Percentiles rank a stretch among this genome's conserved stretches.
Conservation (phyloP, 2,329 filamentous ascomycete species). For the Aspergillus uvarum region DNA sequence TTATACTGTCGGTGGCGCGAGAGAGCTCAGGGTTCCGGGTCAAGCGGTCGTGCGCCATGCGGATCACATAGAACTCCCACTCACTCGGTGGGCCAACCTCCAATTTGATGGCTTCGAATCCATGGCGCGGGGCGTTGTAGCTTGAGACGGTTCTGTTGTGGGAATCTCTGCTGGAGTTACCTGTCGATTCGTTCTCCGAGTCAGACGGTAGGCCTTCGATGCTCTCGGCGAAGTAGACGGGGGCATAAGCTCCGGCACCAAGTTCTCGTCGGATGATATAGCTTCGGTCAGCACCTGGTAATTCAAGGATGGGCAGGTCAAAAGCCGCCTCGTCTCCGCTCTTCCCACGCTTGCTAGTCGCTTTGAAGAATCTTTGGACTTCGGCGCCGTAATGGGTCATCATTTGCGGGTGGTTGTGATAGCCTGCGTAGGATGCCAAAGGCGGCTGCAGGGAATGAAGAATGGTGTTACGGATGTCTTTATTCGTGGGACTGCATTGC, state of each 20-base stretch:
- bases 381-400: slow-evolving; percentile 68
- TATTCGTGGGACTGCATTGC: slow-evolving; percentile 87
- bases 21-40: slow-evolving; percentile 57
- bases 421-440: slow-evolving; percentile 73
- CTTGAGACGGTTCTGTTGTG: slow-evolving; percentile 33
- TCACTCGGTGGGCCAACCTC: slow-evolving; percentile 75
- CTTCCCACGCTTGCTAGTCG: slow-evolving; percentile 53
- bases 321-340: slow-evolving; percentile 59
- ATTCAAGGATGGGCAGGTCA: slow-evolving; percentile 64
- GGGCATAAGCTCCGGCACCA: slow-evolving; percentile 89
- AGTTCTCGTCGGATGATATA: slow-evolving; percentile 84
- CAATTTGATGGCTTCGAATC: slow-evolving; percentile 88
- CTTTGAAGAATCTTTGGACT: slow-evolving; percentile 78
- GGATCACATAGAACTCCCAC: slow-evolving; percentile 98
- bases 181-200: slow-evolving; percentile 34
- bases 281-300: slow-evolving; percentile 62
- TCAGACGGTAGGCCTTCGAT: slow-evolving; percentile 53
- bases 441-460: slow-evolving; percentile 71
- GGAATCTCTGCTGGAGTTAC: slow-evolving; percentile 54
- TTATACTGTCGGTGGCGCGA: slow-evolving; percentile 73
- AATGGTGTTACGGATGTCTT: slow-evolving; percentile 71
- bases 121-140: slow-evolving; percentile 46
- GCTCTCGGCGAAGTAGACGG: slow-evolving; percentile 85
- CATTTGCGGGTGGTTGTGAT: slow-evolving; percentile 68
- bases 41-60: slow-evolving; percentile 73